A percentile compares a stretch with the other conserved stretches of the same genome.
Conservation (phyloP, 345 rosid genomes). For the Euphorbia tirucalli region DNA sequence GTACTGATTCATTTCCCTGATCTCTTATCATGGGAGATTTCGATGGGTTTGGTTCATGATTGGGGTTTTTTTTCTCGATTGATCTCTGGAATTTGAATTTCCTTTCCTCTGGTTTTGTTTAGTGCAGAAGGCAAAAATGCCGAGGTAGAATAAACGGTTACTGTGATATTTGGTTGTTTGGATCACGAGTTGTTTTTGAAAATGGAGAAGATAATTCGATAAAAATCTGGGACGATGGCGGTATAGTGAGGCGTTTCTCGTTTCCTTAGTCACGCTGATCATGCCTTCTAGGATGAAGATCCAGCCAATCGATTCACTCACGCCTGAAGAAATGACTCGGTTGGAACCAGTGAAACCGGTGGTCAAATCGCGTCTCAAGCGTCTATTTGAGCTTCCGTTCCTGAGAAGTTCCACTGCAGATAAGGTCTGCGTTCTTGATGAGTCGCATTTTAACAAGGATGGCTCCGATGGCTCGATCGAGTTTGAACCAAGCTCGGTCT, state of each 20-base stretch:
- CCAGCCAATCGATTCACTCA: conserved; percentile 61
- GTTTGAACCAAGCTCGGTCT: conserved; percentile 75
- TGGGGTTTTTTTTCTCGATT: conserved; percentile 14
- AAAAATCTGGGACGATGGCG: neutral
- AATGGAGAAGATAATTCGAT: conserved; percentile 14
- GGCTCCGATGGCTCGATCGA: conserved; percentile 33
- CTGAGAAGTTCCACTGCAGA: conserved; percentile 46
- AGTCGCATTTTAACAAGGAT: conserved; percentile 38
- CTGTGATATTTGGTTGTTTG: no score
- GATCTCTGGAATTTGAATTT: conserved; percentile 4
- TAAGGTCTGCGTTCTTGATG: conserved; percentile 34
- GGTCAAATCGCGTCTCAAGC: conserved; percentile 71
- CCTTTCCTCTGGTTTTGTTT: conserved; percentile 13
- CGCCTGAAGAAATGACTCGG: conserved; percentile 33
- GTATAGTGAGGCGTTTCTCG: neutral
- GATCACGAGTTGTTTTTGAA: conserved; percentile 8
- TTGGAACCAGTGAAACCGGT: conserved; percentile 53
- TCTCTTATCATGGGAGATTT: neutral
- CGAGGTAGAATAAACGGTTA: no score
- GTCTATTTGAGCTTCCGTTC: conserved; percentile 86
- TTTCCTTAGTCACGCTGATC: conserved; percentile 19
- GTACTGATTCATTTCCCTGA: conserved; percentile 29
- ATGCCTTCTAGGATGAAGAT: conserved; percentile 69
- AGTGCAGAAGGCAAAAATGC: conserved; percentile 3
- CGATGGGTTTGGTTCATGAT: conserved; percentile 4